Conservation (phyloP, 306 rosid species). For the Dalbergia oliveri region DNA sequence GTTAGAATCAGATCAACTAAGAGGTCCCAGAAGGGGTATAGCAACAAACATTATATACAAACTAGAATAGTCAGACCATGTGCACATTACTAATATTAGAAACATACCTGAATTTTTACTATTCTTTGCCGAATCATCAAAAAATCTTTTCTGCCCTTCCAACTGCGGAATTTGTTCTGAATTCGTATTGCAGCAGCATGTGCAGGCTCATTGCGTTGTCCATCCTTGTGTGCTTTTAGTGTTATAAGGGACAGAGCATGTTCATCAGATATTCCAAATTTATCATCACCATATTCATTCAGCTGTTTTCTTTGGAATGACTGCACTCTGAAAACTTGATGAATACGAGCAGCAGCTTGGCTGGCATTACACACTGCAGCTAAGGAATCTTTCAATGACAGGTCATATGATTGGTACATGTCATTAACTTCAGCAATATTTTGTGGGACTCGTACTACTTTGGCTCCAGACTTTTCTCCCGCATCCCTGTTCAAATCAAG, state of each 20-base stretch:
- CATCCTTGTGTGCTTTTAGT: constrained; percentile 54
- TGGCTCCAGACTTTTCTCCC: constrained; percentile 56
- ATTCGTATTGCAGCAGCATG: constrained; percentile 82
- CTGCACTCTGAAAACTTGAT: constrained; percentile 80
- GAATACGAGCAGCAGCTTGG: constrained; percentile 89
- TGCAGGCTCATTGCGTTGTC: constrained; percentile 60
- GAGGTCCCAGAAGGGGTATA: neutral
- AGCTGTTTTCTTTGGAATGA: constrained; percentile 86
- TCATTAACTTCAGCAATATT: constrained; percentile 44
- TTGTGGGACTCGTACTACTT: constrained; percentile 54
- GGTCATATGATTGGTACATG: constrained; percentile 52
- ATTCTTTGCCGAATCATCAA: constrained; percentile 69
- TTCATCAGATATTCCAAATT: constrained; percentile 66
- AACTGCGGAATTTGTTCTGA: constrained; percentile 84
- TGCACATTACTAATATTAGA: neutral
- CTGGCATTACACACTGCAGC: constrained; percentile 88
- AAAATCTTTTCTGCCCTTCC: constrained; percentile 84
- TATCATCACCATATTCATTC: constrained; percentile 55
- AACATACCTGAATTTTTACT: constrained; percentile 86
- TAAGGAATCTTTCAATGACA: constrained; percentile 80
- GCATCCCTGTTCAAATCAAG: constrained; percentile 64
- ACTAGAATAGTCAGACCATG: constrained; percentile 12
- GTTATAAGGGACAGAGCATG: constrained; percentile 65
- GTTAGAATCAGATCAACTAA: constrained; percentile 40
- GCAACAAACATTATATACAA: neutral